Percentiles rank a stretch among this genome's conserved stretches.
These are phyloP conservation scores for Leccinellum albellum DNA, from an alignment of 768 basidiomycete species.

Conservation along the genomic window DNA sequence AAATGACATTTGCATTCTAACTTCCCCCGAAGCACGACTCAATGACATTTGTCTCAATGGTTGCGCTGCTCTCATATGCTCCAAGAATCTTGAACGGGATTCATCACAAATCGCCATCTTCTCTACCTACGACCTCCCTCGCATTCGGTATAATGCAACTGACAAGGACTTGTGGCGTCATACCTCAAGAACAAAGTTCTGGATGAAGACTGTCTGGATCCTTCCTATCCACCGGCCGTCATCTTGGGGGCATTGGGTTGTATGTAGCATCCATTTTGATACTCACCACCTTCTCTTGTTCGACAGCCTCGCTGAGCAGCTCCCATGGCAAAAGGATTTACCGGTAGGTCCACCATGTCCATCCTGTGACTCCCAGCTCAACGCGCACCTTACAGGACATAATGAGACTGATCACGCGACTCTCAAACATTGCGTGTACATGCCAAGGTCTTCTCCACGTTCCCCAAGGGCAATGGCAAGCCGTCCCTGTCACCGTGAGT, in stretches of 20 bases:
- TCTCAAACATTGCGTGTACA: background rate
- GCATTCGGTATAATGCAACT: background rate
- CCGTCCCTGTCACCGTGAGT: too few species aligned
- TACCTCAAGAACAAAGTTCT: slow-evolving; percentile 18
- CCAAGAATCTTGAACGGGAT: background rate
- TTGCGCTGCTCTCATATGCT: slow-evolving; percentile 1
- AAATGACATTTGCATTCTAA: background rate
- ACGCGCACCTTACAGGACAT: background rate
- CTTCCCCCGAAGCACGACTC: background rate
- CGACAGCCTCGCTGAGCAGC: background rate
- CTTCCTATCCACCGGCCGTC: background rate
- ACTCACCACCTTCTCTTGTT: background rate
- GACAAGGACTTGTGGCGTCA: slow-evolving; percentile 24
- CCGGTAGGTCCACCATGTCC: background rate
- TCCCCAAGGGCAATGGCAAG: too few species aligned
- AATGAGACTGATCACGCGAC: background rate
- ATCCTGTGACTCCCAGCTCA: background rate
- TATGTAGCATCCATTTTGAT: background rate
- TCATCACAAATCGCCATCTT: slow-evolving; percentile 2
- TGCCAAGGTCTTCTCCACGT: too few species aligned
- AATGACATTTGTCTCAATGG: slow-evolving; percentile 5
- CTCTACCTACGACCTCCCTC: background rate
- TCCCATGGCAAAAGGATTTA: background rate
- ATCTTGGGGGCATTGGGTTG: background rate
- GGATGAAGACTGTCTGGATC: slow-evolving; percentile 31